phyloP scores from a whole-genome alignment of 75 land plant genomes.

The Azolla pinnata region DNA sequence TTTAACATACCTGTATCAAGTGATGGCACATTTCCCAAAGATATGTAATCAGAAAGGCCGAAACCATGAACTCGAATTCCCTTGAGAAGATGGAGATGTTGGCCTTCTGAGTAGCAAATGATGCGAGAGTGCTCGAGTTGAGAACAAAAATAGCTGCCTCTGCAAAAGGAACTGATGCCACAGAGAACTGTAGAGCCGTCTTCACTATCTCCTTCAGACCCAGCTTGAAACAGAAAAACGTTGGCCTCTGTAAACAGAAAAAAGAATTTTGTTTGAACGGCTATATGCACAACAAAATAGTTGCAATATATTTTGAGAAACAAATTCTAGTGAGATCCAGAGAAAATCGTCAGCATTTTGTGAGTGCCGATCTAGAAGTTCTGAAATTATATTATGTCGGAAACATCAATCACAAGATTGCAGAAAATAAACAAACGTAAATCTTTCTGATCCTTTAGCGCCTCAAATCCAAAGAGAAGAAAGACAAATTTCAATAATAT shows the following conservation, averaged over 20 bases:
- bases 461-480: not conserved
- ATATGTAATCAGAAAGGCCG: slow-evolving; percentile 37
- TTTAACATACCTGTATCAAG: slow-evolving; percentile 69
- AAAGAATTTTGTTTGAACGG: not conserved
- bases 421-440: too few species aligned
- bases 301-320: too few species aligned
- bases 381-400: too few species aligned
- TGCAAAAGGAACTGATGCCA: slow-evolving; percentile 34
- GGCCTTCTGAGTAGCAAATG: slow-evolving; percentile 4
- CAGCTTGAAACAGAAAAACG: slow-evolving; percentile 81
- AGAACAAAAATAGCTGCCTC: slow-evolving; percentile 16
- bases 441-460: too few species aligned
- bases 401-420: too few species aligned
- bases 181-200: slow-evolving; percentile 46
- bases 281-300: not conserved
- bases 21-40: slow-evolving; percentile 78
- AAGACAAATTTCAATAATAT: too few species aligned
- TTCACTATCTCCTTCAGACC: slow-evolving; percentile 42
- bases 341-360: too few species aligned
- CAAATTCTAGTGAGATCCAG: too few species aligned
- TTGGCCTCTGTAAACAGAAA: slow-evolving; percentile 52
- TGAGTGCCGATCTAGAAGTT: too few species aligned
- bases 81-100: slow-evolving; percentile 16
- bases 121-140: slow-evolving; percentile 10
- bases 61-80: slow-evolving; percentile 46